A percentile compares a stretch with the other conserved stretches of the same genome.
Conservation (phyloP, 176 grass and related monocot genomes). For the Microstegium vimineum region DNA sequence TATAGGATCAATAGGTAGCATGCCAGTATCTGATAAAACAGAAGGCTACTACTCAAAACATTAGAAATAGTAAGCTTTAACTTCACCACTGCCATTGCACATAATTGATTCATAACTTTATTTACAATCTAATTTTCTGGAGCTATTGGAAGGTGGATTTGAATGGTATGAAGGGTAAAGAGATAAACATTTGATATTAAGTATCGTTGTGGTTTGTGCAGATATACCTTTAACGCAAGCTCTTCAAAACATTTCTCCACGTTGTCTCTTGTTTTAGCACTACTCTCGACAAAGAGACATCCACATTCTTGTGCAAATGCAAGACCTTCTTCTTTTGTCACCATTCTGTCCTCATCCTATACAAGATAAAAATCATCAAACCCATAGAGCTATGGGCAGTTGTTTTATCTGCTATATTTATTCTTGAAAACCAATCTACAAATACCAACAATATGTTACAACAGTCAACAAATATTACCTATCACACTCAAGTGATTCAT, state of each 20-base stretch:
- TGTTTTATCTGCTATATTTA: constrained; percentile 5
- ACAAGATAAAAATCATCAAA: constrained; percentile 28
- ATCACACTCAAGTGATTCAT: background rate
- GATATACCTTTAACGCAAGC: constrained; percentile 82
- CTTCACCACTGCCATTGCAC: background rate
- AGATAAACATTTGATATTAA: background rate
- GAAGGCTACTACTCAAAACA: background rate
- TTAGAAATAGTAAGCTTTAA: background rate
- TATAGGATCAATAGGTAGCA: background rate
- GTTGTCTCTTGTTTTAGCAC: constrained; percentile 88
- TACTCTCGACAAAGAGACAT: constrained; percentile 89
- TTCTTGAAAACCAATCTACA: background rate
- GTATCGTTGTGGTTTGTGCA: constrained; percentile 9
- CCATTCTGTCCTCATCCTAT: constrained; percentile 78
- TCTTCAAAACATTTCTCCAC: constrained; percentile 97
- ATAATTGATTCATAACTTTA: background rate
- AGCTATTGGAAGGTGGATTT: background rate
- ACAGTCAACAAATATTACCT: background rate
- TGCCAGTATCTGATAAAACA: background rate
- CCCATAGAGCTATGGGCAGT: background rate
- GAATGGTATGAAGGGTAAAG: background rate
- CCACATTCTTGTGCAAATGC: constrained; percentile 77
- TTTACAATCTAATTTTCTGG: background rate
- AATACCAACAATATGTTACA: background rate
- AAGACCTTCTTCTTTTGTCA: constrained; percentile 90